phyloP scores from a whole-genome alignment of 345 rosid genomes.

The Combretum micranthum region DNA sequence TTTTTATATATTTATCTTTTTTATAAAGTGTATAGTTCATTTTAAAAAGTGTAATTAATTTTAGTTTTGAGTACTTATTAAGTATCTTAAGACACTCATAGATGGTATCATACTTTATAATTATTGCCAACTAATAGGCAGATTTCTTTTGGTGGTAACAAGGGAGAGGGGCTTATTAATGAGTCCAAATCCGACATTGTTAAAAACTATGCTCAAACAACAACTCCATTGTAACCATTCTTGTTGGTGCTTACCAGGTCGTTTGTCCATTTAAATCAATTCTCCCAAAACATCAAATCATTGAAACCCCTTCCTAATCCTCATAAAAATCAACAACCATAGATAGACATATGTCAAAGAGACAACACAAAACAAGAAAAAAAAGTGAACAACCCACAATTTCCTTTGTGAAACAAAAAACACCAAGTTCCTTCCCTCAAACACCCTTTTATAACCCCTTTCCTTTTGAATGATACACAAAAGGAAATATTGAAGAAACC shows the following conservation, averaged over 20 bases:
- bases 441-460: neutral
- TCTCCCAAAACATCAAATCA: conserved; percentile 8
- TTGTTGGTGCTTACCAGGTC: conserved; percentile 8
- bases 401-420: no score
- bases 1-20: no score
- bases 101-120: no score
- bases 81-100: no score
- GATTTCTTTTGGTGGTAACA: no score
- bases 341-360: neutral
- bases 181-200: conserved; percentile 1
- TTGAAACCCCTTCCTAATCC: neutral
- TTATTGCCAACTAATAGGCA: no score
- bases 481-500: no score
- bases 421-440: neutral
- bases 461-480: no score
- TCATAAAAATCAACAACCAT: neutral
- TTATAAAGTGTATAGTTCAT: no score
- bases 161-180: neutral
- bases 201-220: conserved; percentile 10
- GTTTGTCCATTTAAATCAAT: conserved; percentile 6
- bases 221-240: conserved; percentile 6
- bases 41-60: no score
- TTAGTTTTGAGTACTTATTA: no score
- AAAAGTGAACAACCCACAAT: no score
- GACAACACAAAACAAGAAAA: neutral